Percentiles rank a stretch among this genome's conserved stretches.
Evolutionary conservation across 352 stramenopile species (phyloP).

Genomic region (Globisporangium heterothallicum): DNA sequence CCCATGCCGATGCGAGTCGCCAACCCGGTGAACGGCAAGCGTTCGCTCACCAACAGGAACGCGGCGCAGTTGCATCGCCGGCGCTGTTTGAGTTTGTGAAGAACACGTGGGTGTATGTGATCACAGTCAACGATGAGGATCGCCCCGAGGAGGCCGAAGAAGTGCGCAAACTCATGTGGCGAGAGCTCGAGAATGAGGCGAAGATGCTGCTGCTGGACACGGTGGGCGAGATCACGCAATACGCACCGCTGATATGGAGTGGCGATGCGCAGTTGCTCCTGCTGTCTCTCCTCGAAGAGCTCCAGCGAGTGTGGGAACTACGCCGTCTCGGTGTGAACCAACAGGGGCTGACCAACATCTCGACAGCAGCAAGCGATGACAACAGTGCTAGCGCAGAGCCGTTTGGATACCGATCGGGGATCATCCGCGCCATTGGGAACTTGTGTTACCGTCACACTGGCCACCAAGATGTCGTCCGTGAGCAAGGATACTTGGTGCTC

Average conservation of each 20-base stretch:
- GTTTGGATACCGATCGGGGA: slow-evolving; percentile 63
- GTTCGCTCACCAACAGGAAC: slow-evolving; percentile 6
- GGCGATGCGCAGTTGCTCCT: slow-evolving; percentile 21
- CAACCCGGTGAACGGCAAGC: background rate
- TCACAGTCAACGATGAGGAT: slow-evolving; percentile 41
- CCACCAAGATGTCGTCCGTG: slow-evolving; percentile 77
- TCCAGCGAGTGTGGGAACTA: slow-evolving; percentile 52
- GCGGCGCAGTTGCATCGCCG: slow-evolving; percentile 3
- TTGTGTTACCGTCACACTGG: slow-evolving; percentile 59
- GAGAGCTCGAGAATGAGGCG: slow-evolving; percentile 66
- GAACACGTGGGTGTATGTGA: slow-evolving; percentile 47
- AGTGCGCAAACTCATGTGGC: slow-evolving; percentile 65
- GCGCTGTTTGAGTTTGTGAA: slow-evolving; percentile 45
- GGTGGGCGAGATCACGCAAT: slow-evolving; percentile 51
- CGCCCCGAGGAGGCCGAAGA: slow-evolving; percentile 52
- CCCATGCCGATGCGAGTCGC: slow-evolving; percentile 5
- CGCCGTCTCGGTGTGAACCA: slow-evolving; percentile 18
- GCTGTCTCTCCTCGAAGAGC: slow-evolving; percentile 42
- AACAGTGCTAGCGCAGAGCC: slow-evolving; percentile 24
- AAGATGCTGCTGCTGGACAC: slow-evolving; percentile 73
- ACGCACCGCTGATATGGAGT: slow-evolving; percentile 1
- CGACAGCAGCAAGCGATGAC: slow-evolving; percentile 3
- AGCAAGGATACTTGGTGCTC: slow-evolving; percentile 63
- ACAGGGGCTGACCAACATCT: slow-evolving; percentile 13
- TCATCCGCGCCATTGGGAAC: slow-evolving; percentile 83